These are phyloP conservation scores for Aristolochia contorta DNA, from an alignment of 164 flowering plant genomes.

Conservation along the genomic window DNA sequence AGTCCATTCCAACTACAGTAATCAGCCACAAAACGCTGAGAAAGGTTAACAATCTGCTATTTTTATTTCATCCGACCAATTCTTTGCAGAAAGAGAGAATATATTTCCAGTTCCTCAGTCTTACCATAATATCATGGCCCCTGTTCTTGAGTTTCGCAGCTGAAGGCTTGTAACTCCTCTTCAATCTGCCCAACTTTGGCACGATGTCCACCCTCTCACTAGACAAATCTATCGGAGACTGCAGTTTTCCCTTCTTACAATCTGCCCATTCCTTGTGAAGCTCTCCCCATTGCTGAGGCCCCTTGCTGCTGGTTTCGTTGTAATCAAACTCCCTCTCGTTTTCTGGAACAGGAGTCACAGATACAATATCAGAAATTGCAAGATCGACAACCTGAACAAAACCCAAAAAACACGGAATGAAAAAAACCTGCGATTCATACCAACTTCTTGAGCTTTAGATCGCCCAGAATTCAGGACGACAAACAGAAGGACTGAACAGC, in stretches of 20 bases:
- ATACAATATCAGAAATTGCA: too few species aligned
- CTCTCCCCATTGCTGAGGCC: conserved; percentile 47
- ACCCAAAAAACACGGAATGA: too few species aligned
- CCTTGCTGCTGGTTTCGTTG: conserved; percentile 12
- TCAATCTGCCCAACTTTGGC: conserved; percentile 24
- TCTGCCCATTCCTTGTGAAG: conserved; percentile 36
- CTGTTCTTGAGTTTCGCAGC: conserved; percentile 34
- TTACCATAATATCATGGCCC: conserved; percentile 53
- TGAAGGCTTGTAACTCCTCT: conserved; percentile 30
- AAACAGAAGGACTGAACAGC: too few species aligned
- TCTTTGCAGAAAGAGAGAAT: not conserved
- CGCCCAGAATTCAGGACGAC: too few species aligned
- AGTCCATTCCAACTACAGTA: conserved; percentile 31
- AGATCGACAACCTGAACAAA: too few species aligned
- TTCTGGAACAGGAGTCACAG: too few species aligned
- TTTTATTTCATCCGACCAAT: not conserved
- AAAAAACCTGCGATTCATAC: too few species aligned
- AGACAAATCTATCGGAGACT: conserved; percentile 56
- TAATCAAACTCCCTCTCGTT: conserved; percentile 45
- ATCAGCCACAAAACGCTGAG: not conserved
- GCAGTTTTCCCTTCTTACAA: conserved; percentile 42
- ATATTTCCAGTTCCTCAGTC: not conserved
- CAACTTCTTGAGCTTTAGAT: too few species aligned
- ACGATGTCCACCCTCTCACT: conserved; percentile 28
- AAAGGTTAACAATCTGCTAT: not conserved